Conservation (phyloP, 805 yeast species). For the Candida easanensis region DNA sequence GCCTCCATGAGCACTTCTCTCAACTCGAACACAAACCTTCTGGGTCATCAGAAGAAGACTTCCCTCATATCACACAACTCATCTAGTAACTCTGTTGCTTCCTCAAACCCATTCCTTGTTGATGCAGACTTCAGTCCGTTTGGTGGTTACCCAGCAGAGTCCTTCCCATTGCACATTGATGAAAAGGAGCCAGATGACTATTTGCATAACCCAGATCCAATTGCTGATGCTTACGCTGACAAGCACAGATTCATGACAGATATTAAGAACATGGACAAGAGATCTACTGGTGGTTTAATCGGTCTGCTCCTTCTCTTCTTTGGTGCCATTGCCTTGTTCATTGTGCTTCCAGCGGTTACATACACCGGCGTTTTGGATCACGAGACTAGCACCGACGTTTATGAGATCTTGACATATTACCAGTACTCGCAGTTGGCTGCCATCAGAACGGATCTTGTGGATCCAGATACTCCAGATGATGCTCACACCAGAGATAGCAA, state of each 20-base stretch:
- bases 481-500: constrained; percentile 49
- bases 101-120: constrained; percentile 41
- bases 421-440: constrained; percentile 50
- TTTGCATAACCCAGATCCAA: constrained; percentile 93
- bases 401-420: constrained; percentile 45
- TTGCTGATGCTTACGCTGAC: constrained; percentile 84
- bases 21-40: constrained; percentile 30
- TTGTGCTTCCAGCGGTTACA: constrained; percentile 80
- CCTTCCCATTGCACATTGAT: constrained; percentile 86
- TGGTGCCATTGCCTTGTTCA: constrained; percentile 66
- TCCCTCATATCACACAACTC: constrained; percentile 16
- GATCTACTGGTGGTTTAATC: constrained; percentile 58
- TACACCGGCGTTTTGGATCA: constrained; percentile 62
- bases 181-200: constrained; percentile 96
- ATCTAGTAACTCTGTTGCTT: constrained; percentile 22
- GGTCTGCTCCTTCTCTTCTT: constrained; percentile 56
- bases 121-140: constrained; percentile 81
- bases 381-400: constrained; percentile 17
- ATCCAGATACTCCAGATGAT: constrained; percentile 57
- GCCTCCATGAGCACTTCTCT: constrained; percentile 46
- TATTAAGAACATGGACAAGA: constrained; percentile 60
- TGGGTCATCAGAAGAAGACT: constrained; percentile 16
- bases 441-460: constrained; percentile 50
- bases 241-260: constrained; percentile 64
- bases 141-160: constrained; percentile 94